Conservation (phyloP, 1,139 yeast genomes). For the Scheffersomyces titani region DNA sequence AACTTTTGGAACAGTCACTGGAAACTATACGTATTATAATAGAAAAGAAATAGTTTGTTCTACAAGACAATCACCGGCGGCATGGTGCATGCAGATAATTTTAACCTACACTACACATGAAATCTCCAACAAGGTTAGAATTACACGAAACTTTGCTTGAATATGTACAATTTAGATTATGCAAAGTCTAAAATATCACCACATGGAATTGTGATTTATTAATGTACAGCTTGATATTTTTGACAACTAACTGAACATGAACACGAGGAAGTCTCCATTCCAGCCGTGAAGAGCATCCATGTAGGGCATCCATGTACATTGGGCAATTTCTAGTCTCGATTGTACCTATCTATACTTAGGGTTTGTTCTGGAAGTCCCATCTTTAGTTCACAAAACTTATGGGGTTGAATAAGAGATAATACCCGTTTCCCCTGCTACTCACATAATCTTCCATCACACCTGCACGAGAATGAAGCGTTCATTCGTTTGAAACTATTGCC, state of each 20-base stretch:
- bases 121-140: not conserved
- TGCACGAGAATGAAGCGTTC: not conserved
- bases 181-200: not conserved
- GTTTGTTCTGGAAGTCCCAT: not conserved
- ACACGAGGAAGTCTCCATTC: not conserved
- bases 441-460: not conserved
- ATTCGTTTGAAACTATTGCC: not conserved
- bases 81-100: not conserved
- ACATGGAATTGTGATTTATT: not conserved
- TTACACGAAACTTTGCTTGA: conserved; percentile 1
- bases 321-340: not conserved
- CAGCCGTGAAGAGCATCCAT: not conserved
- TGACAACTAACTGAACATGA: not conserved
- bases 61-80: not conserved
- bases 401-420: not conserved
- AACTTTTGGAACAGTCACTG: not conserved
- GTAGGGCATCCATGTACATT: not conserved
- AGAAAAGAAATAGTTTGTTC: not conserved
- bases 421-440: not conserved
- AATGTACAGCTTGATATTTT: not conserved
- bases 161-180: not conserved
- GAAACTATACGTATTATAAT: not conserved
- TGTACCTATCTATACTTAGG: not conserved
- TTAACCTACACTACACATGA: not conserved
- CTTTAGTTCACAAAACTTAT: not conserved